These are phyloP conservation scores for Mollisiaceae sp. DNA, from an alignment of 2,329 filamentous ascomycete species.

Conservation along the genomic window DNA sequence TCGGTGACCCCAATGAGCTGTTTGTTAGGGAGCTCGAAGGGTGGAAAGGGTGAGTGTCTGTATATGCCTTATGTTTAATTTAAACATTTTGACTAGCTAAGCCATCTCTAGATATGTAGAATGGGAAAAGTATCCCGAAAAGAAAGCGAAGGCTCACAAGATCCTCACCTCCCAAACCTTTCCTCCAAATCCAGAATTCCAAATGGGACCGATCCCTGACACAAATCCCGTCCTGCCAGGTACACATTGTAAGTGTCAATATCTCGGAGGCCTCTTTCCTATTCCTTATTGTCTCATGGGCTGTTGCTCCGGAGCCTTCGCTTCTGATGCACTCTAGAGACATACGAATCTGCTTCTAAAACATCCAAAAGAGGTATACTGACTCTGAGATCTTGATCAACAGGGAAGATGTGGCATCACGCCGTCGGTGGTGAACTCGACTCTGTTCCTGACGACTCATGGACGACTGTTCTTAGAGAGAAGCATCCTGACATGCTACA, in stretches of 20 bases:
- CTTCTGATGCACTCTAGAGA: too few relatives aligned
- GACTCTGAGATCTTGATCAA: too few relatives aligned
- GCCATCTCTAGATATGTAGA: conserved; percentile 58
- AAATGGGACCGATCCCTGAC: conserved; percentile 58
- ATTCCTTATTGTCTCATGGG: too few relatives aligned
- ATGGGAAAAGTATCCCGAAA: conserved; percentile 73
- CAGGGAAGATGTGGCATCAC: conserved; percentile 63
- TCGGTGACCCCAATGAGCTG: conserved; percentile 47
- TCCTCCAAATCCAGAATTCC: conserved; percentile 54
- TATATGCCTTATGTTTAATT: neutral
- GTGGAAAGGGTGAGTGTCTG: conserved; percentile 49
- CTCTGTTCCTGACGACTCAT: conserved; percentile 61
- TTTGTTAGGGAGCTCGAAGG: conserved; percentile 52
- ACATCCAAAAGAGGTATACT: too few relatives aligned
- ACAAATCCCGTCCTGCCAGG: conserved; percentile 64
- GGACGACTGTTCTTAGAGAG: conserved; percentile 59
- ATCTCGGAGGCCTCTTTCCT: too few relatives aligned
- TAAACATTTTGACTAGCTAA: conserved; percentile 10
- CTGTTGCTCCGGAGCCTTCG: too few relatives aligned
- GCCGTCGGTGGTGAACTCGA: conserved; percentile 54
- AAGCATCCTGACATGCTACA: conserved; percentile 66
- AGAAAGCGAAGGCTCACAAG: conserved; percentile 50
- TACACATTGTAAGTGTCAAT: too few relatives aligned
- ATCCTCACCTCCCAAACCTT: conserved; percentile 30
- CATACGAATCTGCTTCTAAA: too few relatives aligned